phyloP scores from a whole-genome alignment of 257 asterid species.

The Hygrophila difformis region DNA sequence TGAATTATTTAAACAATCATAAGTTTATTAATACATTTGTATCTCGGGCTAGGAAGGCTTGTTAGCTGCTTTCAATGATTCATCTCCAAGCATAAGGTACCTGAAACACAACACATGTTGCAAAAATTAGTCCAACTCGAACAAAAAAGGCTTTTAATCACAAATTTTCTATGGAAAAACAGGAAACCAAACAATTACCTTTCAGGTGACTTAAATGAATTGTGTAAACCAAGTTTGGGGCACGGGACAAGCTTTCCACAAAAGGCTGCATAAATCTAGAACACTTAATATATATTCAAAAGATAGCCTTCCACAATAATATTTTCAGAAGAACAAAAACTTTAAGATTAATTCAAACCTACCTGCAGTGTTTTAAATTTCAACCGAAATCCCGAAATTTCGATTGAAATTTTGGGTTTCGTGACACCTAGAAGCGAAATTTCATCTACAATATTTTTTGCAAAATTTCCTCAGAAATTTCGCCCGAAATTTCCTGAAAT shows the following conservation, averaged over 20 bases:
- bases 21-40: not conserved
- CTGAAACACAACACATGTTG: conserved; percentile 25
- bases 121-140: not conserved
- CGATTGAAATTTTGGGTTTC: too few relatives aligned
- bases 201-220: conserved; percentile 92
- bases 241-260: conserved; percentile 85
- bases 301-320: not conserved
- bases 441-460: too few relatives aligned
- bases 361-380: too few relatives aligned
- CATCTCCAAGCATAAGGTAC: conserved; percentile 91
- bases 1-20: not conserved
- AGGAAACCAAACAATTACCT: conserved; percentile 34
- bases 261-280: conserved; percentile 56
- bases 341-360: not conserved
- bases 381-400: too few relatives aligned
- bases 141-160: not conserved
- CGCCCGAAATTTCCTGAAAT: too few relatives aligned
- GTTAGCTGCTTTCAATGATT: conserved; percentile 81
- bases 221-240: conserved; percentile 94
- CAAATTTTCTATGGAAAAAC: not conserved
- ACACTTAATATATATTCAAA: conserved; percentile 1
- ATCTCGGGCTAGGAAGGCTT: conserved; percentile 83
- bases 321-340: too few relatives aligned
- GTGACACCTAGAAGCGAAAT: too few relatives aligned
- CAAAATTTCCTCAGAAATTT: too few relatives aligned